Evolutionary conservation across 2,329 filamentous ascomycete genomes (phyloP).

Genomic region (Monascus ruber): DNA sequence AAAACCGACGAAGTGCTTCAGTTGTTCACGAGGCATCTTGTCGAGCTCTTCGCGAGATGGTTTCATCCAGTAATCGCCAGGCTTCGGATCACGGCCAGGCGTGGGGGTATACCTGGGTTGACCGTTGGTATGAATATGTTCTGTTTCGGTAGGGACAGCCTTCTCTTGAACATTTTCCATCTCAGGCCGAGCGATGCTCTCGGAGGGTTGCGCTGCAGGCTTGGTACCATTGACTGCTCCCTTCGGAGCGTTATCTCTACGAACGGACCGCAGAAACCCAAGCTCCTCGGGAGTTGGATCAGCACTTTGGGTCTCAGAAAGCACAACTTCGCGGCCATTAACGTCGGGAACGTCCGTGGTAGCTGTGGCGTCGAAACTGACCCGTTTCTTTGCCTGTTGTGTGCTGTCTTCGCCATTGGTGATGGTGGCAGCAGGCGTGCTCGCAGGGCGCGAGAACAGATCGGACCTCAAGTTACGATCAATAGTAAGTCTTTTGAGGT

Average conservation of each 20-base stretch:
- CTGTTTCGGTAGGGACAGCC: constrained; percentile 67
- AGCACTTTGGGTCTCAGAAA: constrained; percentile 37
- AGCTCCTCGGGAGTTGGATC: constrained; percentile 49
- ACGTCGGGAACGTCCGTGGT: constrained; percentile 23
- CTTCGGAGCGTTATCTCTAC: constrained; percentile 37
- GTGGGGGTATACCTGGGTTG: constrained; percentile 18
- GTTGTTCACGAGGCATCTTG: constrained; percentile 68
- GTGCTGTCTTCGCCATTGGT: constrained; percentile 32
- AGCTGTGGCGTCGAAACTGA: constrained; percentile 74
- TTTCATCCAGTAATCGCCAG: constrained; percentile 78
- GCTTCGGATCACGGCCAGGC: constrained; percentile 38
- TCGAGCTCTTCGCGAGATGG: constrained; percentile 64
- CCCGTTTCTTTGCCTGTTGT: constrained; percentile 55
- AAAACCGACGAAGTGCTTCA: constrained; percentile 62
- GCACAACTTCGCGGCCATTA: constrained; percentile 41
- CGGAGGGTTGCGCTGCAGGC: constrained; percentile 18
- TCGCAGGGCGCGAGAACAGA: constrained; percentile 39
- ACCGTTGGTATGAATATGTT: constrained; percentile 35
- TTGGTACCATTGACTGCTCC: constrained; percentile 24
- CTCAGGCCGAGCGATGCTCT: constrained; percentile 38
- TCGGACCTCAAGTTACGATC: constrained; percentile 70
- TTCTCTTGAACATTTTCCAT: constrained; percentile 63
- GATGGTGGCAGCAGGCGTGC: constrained; percentile 20
- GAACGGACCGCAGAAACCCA: constrained; percentile 47
- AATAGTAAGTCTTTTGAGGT: constrained; percentile 84